A percentile compares a stretch with the other conserved stretches of the same genome.
These are phyloP conservation scores for Ogataea nonfermentans DNA, from an alignment of 805 yeast genomes.

Conservation along the genomic window DNA sequence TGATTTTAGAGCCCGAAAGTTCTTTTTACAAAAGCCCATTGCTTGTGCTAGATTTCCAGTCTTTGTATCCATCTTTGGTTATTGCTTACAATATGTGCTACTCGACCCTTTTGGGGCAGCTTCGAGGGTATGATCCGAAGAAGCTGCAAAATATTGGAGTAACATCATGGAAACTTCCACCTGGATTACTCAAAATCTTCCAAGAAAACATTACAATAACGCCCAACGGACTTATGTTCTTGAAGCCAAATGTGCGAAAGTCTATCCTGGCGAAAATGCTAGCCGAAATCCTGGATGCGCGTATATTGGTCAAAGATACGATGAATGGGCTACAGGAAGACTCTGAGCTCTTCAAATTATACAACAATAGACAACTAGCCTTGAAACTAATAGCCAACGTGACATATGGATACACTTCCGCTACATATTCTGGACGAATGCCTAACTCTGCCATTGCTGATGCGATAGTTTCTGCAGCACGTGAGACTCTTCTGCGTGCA, in stretches of 20 bases:
- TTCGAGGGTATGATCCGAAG: slow-evolving; percentile 49
- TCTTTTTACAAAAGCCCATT: slow-evolving; percentile 85
- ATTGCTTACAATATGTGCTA: slow-evolving; percentile 90
- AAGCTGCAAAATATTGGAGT: slow-evolving; percentile 53
- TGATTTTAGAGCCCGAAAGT: slow-evolving; percentile 90
- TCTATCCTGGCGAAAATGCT: slow-evolving; percentile 83
- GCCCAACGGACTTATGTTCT: slow-evolving; percentile 86
- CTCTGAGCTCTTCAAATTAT: slow-evolving; percentile 48
- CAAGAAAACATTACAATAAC: slow-evolving; percentile 60
- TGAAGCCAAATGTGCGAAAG: slow-evolving; percentile 59
- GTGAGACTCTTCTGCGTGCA: slow-evolving; percentile 77
- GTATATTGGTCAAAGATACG: slow-evolving; percentile 75
- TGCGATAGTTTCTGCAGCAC: slow-evolving; percentile 85
- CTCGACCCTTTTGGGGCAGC: slow-evolving; percentile 65
- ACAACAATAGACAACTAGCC: slow-evolving; percentile 80
- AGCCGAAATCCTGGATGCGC: slow-evolving; percentile 73
- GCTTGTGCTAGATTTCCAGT: slow-evolving; percentile 88
- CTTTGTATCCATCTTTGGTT: slow-evolving; percentile 88
- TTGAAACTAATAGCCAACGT: slow-evolving; percentile 90
- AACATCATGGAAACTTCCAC: slow-evolving; percentile 46
- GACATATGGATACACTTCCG: slow-evolving; percentile 94
- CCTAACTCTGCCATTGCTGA: slow-evolving; percentile 96
- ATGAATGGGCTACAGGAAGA: slow-evolving; percentile 55
- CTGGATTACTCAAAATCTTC: slow-evolving; percentile 54
- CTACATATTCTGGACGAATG: slow-evolving; percentile 95